Evolutionary conservation across 495 filamentous ascomycete species (phyloP).

Genomic region (Penicillium fimorum): DNA sequence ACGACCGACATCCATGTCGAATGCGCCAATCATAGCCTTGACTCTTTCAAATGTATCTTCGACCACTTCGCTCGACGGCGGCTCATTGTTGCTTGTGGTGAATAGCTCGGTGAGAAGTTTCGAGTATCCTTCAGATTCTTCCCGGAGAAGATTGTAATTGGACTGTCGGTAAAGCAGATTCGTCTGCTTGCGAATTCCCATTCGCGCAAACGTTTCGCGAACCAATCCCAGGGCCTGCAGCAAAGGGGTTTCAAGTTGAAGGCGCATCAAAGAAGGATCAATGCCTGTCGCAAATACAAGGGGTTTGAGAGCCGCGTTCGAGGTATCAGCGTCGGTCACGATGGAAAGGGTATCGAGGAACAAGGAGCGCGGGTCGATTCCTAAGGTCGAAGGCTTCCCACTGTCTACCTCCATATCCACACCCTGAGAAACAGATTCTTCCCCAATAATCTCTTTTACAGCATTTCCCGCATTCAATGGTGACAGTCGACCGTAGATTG

Average conservation of each 20-base stretch:
- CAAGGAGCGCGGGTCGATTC: slow-evolving; percentile 61
- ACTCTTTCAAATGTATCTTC: slow-evolving; percentile 72
- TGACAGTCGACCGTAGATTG: slow-evolving; percentile 63
- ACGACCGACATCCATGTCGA: slow-evolving; percentile 90
- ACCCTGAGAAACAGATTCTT: slow-evolving; percentile 46
- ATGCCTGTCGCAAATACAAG: slow-evolving; percentile 72
- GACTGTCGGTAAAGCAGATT: slow-evolving; percentile 91
- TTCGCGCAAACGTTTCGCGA: slow-evolving; percentile 76
- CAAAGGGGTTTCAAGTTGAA: slow-evolving; percentile 73
- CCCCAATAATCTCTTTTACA: slow-evolving; percentile 71
- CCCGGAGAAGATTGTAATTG: slow-evolving; percentile 92
- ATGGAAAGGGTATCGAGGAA: slow-evolving; percentile 83
- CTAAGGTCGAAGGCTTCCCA: slow-evolving; percentile 24
- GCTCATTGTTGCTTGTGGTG: slow-evolving; percentile 65
- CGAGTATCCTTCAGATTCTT: slow-evolving; percentile 93
- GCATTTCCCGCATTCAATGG: slow-evolving; percentile 67
- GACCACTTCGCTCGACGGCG: slow-evolving; percentile 61
- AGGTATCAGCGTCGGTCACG: slow-evolving; percentile 62
- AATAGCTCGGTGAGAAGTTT: slow-evolving; percentile 89
- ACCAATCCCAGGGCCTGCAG: slow-evolving; percentile 75
- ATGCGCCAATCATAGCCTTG: slow-evolving; percentile 88
- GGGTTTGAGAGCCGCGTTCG: slow-evolving; percentile 42
- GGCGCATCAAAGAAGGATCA: slow-evolving; percentile 68
- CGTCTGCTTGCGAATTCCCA: slow-evolving; percentile 84
- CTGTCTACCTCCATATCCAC: slow-evolving; percentile 33